Evolutionary conservation across 2,329 filamentous ascomycete species (phyloP).

Genomic region (Paecilomyces variotii): DNA sequence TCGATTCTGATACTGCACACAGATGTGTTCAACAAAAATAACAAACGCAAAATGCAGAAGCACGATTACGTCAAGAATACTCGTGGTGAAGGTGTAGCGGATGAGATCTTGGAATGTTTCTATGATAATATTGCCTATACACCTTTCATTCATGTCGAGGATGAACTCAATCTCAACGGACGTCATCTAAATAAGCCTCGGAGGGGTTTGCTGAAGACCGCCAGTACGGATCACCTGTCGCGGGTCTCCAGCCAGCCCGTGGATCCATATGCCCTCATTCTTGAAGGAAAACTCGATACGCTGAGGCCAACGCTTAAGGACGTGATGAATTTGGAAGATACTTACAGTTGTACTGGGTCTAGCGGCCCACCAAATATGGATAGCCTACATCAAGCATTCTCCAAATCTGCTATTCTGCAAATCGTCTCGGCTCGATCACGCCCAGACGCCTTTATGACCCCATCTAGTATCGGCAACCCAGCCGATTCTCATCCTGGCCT

Average conservation of each 20-base stretch:
- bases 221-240: constrained; percentile 55
- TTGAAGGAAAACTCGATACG: constrained; percentile 78
- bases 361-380: constrained; percentile 67
- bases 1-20: constrained; percentile 94
- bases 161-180: constrained; percentile 67
- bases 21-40: constrained; percentile 99
- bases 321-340: constrained; percentile 85
- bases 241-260: constrained; percentile 72
- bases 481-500: constrained; percentile 83
- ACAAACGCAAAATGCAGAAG: constrained; percentile 98
- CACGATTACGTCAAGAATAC: constrained; percentile 93
- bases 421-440: constrained; percentile 90
- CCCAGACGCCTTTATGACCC: constrained; percentile 89
- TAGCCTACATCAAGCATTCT: constrained; percentile 79
- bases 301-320: constrained; percentile 81
- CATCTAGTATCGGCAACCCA: constrained; percentile 75
- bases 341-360: constrained; percentile 79
- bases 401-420: constrained; percentile 83
- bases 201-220: constrained; percentile 61
- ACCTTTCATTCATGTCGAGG: constrained; percentile 95
- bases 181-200: constrained; percentile 65
- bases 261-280: constrained; percentile 88
- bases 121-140: constrained; percentile 99
- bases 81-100: constrained; percentile 80
- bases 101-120: constrained; percentile 89